These are phyloP conservation scores for Aquilaria malaccensis DNA, from an alignment of 345 rosid genomes.

Conservation along the genomic window DNA sequence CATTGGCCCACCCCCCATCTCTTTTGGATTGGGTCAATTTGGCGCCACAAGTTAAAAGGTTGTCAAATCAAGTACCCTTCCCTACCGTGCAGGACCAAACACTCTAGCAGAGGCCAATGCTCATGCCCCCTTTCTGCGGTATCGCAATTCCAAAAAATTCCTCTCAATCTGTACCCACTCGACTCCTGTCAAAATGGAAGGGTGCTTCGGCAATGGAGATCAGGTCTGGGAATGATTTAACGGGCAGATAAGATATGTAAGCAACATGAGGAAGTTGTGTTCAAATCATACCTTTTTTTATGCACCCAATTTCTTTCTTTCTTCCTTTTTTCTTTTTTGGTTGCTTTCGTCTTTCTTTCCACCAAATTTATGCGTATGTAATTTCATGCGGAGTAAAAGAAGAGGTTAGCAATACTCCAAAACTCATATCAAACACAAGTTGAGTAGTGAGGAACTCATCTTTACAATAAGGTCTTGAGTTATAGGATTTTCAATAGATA, in stretches of 20 bases:
- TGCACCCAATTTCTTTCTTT: too few relatives aligned
- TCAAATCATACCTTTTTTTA: slow-evolving; percentile 10
- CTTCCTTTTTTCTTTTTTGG: too few relatives aligned
- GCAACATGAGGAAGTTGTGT: slow-evolving; percentile 9
- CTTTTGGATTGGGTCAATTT: not conserved
- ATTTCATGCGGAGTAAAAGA: too few relatives aligned
- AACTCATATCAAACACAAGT: too few relatives aligned
- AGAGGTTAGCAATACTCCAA: too few relatives aligned
- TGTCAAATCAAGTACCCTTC: slow-evolving; percentile 36
- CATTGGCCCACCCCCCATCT: too few relatives aligned
- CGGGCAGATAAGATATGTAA: slow-evolving; percentile 16
- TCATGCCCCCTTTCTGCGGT: slow-evolving; percentile 9
- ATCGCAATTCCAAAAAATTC: slow-evolving; percentile 5
- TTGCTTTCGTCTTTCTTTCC: too few relatives aligned
- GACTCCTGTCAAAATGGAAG: not conserved
- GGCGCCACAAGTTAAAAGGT: slow-evolving; percentile 6
- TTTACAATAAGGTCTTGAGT: too few relatives aligned
- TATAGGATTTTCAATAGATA: too few relatives aligned
- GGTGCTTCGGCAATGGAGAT: slow-evolving; percentile 9
- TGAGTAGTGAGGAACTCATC: too few relatives aligned
- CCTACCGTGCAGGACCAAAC: slow-evolving; percentile 18
- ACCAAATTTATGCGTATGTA: too few relatives aligned
- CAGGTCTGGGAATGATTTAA: slow-evolving; percentile 8
- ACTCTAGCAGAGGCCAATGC: slow-evolving; percentile 20
- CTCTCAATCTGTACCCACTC: not conserved